Evolutionary conservation across 2,329 filamentous ascomycete species (phyloP).

Genomic region (Stagonosporopsis rhizophila): DNA sequence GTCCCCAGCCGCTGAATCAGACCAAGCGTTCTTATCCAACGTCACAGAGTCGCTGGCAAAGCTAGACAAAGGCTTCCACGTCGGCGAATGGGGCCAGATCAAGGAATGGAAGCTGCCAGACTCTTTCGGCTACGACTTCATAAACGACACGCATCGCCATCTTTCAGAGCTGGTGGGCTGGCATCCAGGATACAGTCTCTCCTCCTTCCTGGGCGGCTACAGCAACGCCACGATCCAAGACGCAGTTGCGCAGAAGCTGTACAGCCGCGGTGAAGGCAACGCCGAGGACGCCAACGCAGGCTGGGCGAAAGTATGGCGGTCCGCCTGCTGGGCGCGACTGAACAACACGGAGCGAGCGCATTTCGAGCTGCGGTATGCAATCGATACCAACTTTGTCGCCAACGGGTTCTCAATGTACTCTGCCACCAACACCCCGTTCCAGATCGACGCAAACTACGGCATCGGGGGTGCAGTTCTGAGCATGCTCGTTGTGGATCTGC

Average conservation of each 20-base stretch:
- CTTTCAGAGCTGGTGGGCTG: slow-evolving; percentile 65
- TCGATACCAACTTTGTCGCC: slow-evolving; percentile 58
- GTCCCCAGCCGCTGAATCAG: slow-evolving; percentile 19
- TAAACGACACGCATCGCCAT: slow-evolving; percentile 59
- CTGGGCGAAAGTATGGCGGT: slow-evolving; percentile 66
- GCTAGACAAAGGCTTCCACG: slow-evolving; percentile 61
- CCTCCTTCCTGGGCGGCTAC: slow-evolving; percentile 52
- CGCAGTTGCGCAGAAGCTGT: slow-evolving; percentile 57
- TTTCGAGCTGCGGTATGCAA: slow-evolving; percentile 57
- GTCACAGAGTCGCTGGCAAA: slow-evolving; percentile 54
- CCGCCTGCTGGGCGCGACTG: slow-evolving; percentile 63
- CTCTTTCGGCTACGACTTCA: slow-evolving; percentile 49
- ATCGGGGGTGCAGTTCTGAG: slow-evolving; percentile 61
- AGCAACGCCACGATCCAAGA: slow-evolving; percentile 53
- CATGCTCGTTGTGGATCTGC: slow-evolving; percentile 61
- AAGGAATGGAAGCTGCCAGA: slow-evolving; percentile 60
- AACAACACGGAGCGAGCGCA: slow-evolving; percentile 61
- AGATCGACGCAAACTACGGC: slow-evolving; percentile 68
- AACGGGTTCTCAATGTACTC: slow-evolving; percentile 63
- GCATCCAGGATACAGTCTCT: slow-evolving; percentile 62
- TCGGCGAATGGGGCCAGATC: slow-evolving; percentile 54
- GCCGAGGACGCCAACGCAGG: slow-evolving; percentile 60
- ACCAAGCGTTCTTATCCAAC: slow-evolving; percentile 44
- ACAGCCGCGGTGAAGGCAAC: slow-evolving; percentile 57
- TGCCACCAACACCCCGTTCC: slow-evolving; percentile 58